Base-by-base conservation (phyloP, 257 asterid genomes). In the Solanum chiquidenum region DNA sequence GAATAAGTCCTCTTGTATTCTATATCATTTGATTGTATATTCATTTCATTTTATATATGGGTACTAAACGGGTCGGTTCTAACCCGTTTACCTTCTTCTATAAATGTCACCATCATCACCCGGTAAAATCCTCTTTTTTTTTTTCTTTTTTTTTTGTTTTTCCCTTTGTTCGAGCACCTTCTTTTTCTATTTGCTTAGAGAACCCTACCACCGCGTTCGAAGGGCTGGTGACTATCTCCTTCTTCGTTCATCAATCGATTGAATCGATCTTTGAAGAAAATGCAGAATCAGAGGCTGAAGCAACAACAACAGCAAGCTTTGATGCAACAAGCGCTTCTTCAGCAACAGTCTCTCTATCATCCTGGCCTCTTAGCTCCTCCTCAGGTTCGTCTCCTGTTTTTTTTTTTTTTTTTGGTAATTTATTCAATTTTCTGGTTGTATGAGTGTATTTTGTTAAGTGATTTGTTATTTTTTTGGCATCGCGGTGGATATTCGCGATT, bases 241-340 rank as follows among this genome's bases (percentile, higher is more conserved):
- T 11, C 44, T 74, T 37, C 60, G 83, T 4, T 76, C 23, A 74
- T 76, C 60, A 74, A 74, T 74, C 52, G 52, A 74, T 34, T 73
- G 82, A 73, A 74, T 40, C 86, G 88, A 83, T 90, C 91, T 84
- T 83, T 49, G n/a, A 21, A 23, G 83, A 91, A 89, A 92, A 96
- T 96, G 99, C 98, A 93, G 94, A 93, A 96, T 86, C 98, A 94
- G 91, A 93, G 98, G 91, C 82, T 96, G 88, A 94, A 95, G 93
- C 98, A 92, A 86, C 98, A 96, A 84, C 98, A 95, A 6, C 99
- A 95, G 7, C 97, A 93, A 89, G 98, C 98, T 83, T 87, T 96
- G 95, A 95, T 96, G 98, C 99, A 95, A 90, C 99, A 96, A 89
- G 99, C 98, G 86, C 94, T 96, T 87, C 95, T 96, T 68, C 98